Conservation (phyloP, 202 grass and related monocot species). For the Musa balbisiana region DNA sequence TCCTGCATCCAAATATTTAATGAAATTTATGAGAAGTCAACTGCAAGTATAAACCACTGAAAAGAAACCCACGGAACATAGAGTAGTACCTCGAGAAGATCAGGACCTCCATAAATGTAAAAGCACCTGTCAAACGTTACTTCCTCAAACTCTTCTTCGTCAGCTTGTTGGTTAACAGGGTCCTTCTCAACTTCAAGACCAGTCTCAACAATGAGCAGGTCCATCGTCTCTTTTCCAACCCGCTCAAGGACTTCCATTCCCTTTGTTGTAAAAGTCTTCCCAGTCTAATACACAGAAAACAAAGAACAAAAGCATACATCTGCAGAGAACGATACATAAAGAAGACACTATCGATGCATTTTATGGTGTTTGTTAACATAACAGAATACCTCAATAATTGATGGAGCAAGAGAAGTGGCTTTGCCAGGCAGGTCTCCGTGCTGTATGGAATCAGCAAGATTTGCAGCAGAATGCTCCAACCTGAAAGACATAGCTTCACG, state of each 20-base stretch:
- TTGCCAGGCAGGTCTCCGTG: constrained; percentile 69
- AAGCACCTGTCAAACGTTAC: constrained; percentile 97
- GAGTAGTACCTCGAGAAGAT: constrained; percentile 47
- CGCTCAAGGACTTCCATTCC: constrained; percentile 94
- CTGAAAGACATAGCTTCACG: constrained; percentile 29
- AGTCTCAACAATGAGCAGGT: constrained; percentile 84
- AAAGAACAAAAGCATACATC: background rate
- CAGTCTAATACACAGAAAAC: constrained; percentile 53
- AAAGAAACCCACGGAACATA: constrained; percentile 7
- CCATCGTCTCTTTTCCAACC: constrained; percentile 97
- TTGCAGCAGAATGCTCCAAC: constrained; percentile 88
- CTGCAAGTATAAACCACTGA: constrained; percentile 10
- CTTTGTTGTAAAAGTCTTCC: constrained; percentile 73
- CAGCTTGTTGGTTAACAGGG: constrained; percentile 41
- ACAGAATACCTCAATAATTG: constrained; percentile 64
- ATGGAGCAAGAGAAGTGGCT: constrained; percentile 72
- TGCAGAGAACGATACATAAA: constrained; percentile 18
- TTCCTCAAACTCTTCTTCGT: constrained; percentile 88
- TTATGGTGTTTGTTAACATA: constrained; percentile 21
- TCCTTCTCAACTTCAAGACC: constrained; percentile 82
- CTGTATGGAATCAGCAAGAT: constrained; percentile 78
- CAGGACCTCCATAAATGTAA: constrained; percentile 98
- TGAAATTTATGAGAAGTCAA: background rate
- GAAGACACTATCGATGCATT: constrained; percentile 1
- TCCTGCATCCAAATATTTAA: constrained; percentile 45